phyloP scores from a whole-genome alignment of 371 early-diverging fungal genomes.

The Apophysomyces elegans region DNA sequence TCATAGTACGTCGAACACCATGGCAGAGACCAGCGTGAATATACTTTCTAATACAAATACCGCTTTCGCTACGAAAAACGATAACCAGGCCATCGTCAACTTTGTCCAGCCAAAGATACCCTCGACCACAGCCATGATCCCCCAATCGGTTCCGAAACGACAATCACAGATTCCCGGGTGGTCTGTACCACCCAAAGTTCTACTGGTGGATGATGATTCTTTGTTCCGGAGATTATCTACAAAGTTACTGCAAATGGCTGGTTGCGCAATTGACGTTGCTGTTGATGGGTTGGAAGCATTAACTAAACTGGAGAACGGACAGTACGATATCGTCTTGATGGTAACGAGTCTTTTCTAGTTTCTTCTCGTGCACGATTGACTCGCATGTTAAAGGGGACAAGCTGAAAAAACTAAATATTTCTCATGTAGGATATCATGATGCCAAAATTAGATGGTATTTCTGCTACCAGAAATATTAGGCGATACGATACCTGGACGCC shows the following conservation, averaged over 20 bases:
- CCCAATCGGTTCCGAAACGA: constrained; percentile 19
- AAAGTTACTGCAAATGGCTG: constrained; percentile 70
- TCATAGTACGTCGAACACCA: not conserved
- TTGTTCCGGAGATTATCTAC: constrained; percentile 66
- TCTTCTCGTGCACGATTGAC: not conserved
- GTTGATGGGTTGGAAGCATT: constrained; percentile 78
- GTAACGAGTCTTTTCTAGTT: constrained; percentile 32
- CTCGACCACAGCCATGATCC: constrained; percentile 5
- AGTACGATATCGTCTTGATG: constrained; percentile 81
- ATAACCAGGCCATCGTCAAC: not conserved
- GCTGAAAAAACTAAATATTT: not conserved
- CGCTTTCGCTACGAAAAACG: not conserved
- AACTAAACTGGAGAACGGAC: constrained; percentile 56
- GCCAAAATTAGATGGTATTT: constrained; percentile 77
- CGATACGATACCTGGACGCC: constrained; percentile 75
- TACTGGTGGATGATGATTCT: constrained; percentile 80
- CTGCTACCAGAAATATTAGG: constrained; percentile 74
- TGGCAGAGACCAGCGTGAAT: constrained; percentile 6
- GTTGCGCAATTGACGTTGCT: constrained; percentile 76
- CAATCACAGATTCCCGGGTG: constrained; percentile 46
- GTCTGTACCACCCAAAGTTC: constrained; percentile 70
- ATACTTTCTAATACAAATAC: not conserved
- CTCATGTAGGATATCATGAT: constrained; percentile 70
- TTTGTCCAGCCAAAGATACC: constrained; percentile 6
- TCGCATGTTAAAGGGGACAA: not conserved